phyloP scores from a whole-genome alignment of 805 yeast genomes.

The Ogataea polymorpha region DNA sequence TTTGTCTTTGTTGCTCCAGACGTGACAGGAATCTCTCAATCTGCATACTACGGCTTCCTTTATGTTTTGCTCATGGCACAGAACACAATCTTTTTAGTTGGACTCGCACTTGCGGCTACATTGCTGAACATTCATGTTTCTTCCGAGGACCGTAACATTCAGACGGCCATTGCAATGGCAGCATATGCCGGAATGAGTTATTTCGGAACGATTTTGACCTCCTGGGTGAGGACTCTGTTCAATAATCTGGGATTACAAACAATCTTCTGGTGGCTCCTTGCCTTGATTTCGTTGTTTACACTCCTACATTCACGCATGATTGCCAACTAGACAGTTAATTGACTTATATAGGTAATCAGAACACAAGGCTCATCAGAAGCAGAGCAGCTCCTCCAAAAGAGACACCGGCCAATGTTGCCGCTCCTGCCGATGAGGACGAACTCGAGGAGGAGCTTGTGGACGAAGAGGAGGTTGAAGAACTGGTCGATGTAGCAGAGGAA shows the following conservation, averaged over 20 bases:
- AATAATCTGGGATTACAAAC: not conserved
- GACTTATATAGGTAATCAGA: too few species aligned
- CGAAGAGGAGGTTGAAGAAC: not conserved
- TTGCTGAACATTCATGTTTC: not conserved
- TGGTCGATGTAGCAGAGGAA: not conserved
- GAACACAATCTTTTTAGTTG: not conserved
- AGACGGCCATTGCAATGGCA: not conserved
- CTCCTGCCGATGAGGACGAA: not conserved
- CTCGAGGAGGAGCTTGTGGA: not conserved
- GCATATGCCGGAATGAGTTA: not conserved
- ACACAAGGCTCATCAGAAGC: not conserved
- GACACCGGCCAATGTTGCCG: not conserved
- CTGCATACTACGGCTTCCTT: not conserved
- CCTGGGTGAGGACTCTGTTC: not conserved
- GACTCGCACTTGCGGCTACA: not conserved
- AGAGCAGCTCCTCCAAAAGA: not conserved
- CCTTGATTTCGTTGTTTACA: not conserved
- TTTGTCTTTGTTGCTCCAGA: slow-evolving; percentile 1
- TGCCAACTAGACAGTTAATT: too few species aligned
- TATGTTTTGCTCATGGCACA: not conserved
- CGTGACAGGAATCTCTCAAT: not conserved
- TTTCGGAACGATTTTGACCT: not conserved
- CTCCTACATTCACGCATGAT: not conserved
- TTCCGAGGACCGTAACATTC: not conserved
- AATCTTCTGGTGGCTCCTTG: not conserved